phyloP scores from a whole-genome alignment of 2,329 filamentous ascomycete species.

The Hypomyces perniciosus region DNA sequence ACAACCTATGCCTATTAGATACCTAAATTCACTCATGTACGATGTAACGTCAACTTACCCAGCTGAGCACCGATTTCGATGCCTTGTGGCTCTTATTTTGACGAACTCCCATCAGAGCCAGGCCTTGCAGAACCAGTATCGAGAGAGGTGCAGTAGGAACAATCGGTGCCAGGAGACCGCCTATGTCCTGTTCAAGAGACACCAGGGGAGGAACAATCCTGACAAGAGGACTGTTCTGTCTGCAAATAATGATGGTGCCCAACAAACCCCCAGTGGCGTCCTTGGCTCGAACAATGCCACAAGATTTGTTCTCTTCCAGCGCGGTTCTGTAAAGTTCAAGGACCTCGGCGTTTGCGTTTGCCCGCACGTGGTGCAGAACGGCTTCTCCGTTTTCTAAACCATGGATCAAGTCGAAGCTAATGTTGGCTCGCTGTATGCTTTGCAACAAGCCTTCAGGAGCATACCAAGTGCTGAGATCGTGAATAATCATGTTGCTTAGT shows the following conservation, averaged over 20 bases:
- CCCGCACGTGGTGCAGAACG: slow-evolving; percentile 68
- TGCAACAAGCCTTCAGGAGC: slow-evolving; percentile 72
- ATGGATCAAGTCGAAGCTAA: slow-evolving; percentile 78
- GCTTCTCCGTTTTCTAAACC: slow-evolving; percentile 69
- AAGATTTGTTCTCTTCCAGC: slow-evolving; percentile 62
- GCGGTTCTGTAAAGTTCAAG: slow-evolving; percentile 75
- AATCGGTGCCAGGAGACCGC: slow-evolving; percentile 75
- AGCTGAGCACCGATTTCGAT: slow-evolving; percentile 67
- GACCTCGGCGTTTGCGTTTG: slow-evolving; percentile 69
- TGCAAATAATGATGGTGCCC: slow-evolving; percentile 75
- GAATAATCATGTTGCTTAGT: slow-evolving; percentile 63
- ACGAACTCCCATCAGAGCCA: slow-evolving; percentile 73
- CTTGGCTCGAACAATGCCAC: slow-evolving; percentile 79
- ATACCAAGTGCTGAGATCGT: slow-evolving; percentile 65
- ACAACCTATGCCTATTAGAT: slow-evolving; percentile 43
- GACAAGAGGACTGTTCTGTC: slow-evolving; percentile 60
- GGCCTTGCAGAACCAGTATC: slow-evolving; percentile 64
- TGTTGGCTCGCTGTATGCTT: slow-evolving; percentile 64
- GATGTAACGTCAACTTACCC: slow-evolving; percentile 50
- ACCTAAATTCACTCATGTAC: neutral
- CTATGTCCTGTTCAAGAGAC: slow-evolving; percentile 52
- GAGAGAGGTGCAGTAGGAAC: slow-evolving; percentile 65
- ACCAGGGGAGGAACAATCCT: slow-evolving; percentile 64
- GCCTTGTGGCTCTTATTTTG: slow-evolving; percentile 77
- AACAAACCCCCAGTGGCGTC: slow-evolving; percentile 60